These are phyloP conservation scores for Daphne laureola DNA, from an alignment of 441 rosid species.

Conservation along the genomic window DNA sequence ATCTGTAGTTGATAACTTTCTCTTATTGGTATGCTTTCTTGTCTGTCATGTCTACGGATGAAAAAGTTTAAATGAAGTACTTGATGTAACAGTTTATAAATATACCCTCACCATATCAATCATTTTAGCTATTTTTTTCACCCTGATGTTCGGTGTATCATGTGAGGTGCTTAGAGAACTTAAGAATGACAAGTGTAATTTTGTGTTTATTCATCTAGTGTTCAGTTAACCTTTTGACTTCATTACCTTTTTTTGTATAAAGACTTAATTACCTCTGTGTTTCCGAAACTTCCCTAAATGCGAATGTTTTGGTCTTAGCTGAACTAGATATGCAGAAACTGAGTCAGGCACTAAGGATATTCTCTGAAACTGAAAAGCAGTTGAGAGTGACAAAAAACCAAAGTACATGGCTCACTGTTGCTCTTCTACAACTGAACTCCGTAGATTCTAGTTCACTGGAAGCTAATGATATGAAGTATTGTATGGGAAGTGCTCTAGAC, in stretches of 20 bases:
- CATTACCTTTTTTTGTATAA: too few species aligned
- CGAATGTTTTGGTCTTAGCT: conserved; percentile 33
- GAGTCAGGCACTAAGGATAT: conserved; percentile 69
- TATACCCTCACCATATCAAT: too few species aligned
- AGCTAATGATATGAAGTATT: conserved; percentile 32
- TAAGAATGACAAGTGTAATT: conserved; percentile 1
- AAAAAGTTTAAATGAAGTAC: too few species aligned
- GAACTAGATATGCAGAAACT: conserved; percentile 66
- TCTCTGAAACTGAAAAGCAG: conserved; percentile 92
- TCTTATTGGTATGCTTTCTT: too few species aligned
- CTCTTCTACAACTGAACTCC: conserved; percentile 77
- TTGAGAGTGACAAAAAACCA: conserved; percentile 78
- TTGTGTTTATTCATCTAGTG: neutral
- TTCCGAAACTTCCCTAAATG: neutral
- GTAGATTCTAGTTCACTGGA: conserved; percentile 39
- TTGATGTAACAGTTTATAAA: too few species aligned
- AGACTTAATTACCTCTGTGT: neutral
- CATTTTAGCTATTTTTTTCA: neutral
- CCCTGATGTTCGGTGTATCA: neutral
- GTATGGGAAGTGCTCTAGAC: conserved; percentile 35
- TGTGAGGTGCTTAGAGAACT: neutral
- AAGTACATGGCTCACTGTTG: conserved; percentile 91
- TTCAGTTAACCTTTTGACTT: neutral
- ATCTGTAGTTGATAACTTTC: too few species aligned
- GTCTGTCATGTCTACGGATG: too few species aligned